Conservation (phyloP, 371 early-diverging fungal genomes). For the Parasitella parasitica region DNA sequence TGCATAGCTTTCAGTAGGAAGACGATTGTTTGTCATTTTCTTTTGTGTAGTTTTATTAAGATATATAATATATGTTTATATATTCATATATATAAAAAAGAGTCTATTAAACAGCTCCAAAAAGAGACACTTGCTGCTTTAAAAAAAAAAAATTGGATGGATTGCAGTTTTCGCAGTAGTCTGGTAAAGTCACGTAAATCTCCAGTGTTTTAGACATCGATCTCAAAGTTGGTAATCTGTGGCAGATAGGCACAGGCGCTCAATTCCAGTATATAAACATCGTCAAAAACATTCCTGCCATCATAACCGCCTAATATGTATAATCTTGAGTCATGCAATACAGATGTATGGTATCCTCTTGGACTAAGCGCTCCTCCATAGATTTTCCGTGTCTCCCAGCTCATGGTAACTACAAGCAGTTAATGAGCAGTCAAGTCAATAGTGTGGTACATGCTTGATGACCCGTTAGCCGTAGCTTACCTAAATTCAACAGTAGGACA, state of each 20-base stretch:
- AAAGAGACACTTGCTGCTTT: background rate
- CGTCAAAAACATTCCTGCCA: slow-evolving; percentile 79
- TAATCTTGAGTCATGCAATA: slow-evolving; percentile 78
- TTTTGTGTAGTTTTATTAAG: background rate
- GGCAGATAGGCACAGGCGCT: slow-evolving; percentile 76
- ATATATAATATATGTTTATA: too few relatives aligned
- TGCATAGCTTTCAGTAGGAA: background rate
- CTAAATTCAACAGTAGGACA: slow-evolving; percentile 80
- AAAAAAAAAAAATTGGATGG: background rate
- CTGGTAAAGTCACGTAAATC: background rate
- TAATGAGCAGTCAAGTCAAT: background rate
- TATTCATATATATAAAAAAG: too few relatives aligned
- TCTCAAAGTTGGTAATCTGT: slow-evolving; percentile 63
- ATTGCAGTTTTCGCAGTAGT: background rate
- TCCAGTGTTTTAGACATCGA: slow-evolving; percentile 28
- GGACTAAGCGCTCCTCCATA: slow-evolving; percentile 69
- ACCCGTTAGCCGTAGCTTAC: slow-evolving; percentile 34
- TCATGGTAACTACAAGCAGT: slow-evolving; percentile 63
- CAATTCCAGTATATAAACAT: slow-evolving; percentile 81
- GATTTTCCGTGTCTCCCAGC: slow-evolving; percentile 75
- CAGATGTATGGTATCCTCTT: slow-evolving; percentile 84
- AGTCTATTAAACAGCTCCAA: background rate
- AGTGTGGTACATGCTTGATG: too few relatives aligned
- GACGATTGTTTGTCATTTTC: background rate
- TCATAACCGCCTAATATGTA: slow-evolving; percentile 87